Evolutionary conservation across 176 grass and related monocot genomes (phyloP).

Genomic region (Ananas comosus): DNA sequence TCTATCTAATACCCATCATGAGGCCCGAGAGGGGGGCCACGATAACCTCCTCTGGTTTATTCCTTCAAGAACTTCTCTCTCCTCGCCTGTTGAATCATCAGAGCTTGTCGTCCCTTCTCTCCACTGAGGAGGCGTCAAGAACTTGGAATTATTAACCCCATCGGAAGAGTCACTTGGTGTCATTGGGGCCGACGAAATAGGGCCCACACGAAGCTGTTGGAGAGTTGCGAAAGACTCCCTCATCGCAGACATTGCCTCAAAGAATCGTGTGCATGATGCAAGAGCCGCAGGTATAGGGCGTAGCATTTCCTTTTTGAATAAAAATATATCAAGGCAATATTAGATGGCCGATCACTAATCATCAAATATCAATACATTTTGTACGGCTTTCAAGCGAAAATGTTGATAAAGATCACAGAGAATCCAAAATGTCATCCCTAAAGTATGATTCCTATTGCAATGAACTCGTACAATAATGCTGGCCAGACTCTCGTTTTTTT

Average conservation of each 20-base stretch:
- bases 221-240: conserved; percentile 91
- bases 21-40: conserved; percentile 24
- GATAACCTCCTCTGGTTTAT: conserved; percentile 60
- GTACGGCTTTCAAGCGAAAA: too few relatives aligned
- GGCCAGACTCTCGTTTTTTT: too few relatives aligned
- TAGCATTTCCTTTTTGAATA: conserved; percentile 78
- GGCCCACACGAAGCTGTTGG: conserved; percentile 58
- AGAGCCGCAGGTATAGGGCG: conserved; percentile 85
- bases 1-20: too few relatives aligned
- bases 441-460: too few relatives aligned
- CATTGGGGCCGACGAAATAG: conserved; percentile 29
- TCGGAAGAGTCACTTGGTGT: conserved; percentile 32
- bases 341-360: not conserved
- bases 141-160: conserved; percentile 33
- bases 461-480: too few relatives aligned
- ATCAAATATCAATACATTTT: too few relatives aligned
- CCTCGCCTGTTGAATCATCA: conserved; percentile 21
- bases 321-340: conserved; percentile 7
- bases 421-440: not conserved
- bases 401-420: not conserved
- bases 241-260: conserved; percentile 98
- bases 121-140: conserved; percentile 46
- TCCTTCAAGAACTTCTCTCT: conserved; percentile 20
- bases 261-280: conserved; percentile 95
- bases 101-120: conserved; percentile 19